Evolutionary conservation across 495 filamentous ascomycete species (phyloP), one percentile per base, ranked within the genome.

Genomic region (Zalerion maritima): DNA sequence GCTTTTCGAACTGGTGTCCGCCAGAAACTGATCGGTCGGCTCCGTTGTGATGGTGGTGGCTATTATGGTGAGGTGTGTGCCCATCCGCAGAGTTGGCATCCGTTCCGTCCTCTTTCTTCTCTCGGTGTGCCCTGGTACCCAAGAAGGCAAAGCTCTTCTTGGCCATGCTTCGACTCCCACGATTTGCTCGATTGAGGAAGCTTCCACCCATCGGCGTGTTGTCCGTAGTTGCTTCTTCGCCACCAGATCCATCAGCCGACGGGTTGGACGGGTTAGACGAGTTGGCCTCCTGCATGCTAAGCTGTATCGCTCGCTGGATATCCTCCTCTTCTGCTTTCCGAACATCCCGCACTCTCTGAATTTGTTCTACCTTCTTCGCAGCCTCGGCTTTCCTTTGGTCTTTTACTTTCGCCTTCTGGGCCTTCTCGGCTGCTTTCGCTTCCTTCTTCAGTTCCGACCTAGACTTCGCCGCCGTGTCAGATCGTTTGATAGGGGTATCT

Each of bases 371-470:
- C 13, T 50, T 54, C 36, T 56, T 46, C 36, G 61, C 62, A 22
- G 58, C 53, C 14, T 80, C 72, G 7, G 65, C 42, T 18, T 80
- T 78, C 38, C 73, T 78, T 32, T 71, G 62, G 3, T 60, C 63
- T 42, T 74, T 81, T 31, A 71, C 64, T 31, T 57, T 61, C 21
- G 78, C 76, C 41, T 78, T 86, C 14, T 76, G 73, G 13, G 71
- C 70, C 13, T 65, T 67, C 33, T 72, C 77, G 5, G 61, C 58
- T 26, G 74, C 75, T 40, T 78, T 78, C 34, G 78, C 73, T 34
- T 68, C 73, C 14, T 67, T 55, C 23, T 61, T 63, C 7, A 38
- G 38, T 49, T 57, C 62, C 39, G n/a, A n/a, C n/a, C 20, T 33
- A 32, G 21, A 31, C 18, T 22, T 31, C 40, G 8, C 43, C 39